A percentile compares a stretch with the other conserved stretches of the same genome.
Evolutionary conservation across 148 eudicot genomes (phyloP).

Genomic region (Cornus kousa): DNA sequence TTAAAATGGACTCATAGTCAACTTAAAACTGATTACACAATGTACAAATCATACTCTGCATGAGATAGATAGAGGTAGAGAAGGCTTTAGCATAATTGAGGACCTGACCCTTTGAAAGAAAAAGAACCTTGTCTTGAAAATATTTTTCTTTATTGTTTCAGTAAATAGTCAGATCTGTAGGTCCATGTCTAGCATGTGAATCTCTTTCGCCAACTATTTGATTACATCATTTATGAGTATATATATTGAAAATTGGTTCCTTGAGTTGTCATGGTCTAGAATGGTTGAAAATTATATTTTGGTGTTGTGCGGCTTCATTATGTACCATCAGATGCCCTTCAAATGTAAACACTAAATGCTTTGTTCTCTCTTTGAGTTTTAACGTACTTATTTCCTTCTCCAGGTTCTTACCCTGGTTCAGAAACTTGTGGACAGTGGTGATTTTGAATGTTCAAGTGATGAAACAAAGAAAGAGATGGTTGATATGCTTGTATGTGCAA

Average conservation of each 20-base stretch:
- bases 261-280: neutral
- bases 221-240: neutral
- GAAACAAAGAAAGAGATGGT: slow-evolving; percentile 40
- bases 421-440: slow-evolving; percentile 22
- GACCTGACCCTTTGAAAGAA: neutral
- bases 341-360: neutral
- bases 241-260: neutral
- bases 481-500: slow-evolving; percentile 23
- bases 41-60: no score
- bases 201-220: neutral
- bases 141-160: neutral
- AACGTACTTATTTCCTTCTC: slow-evolving; percentile 8
- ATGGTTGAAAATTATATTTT: neutral
- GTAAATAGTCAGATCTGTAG: neutral
- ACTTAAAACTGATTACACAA: no score
- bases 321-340: neutral
- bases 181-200: no score
- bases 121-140: no score
- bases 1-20: no score
- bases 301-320: neutral
- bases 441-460: slow-evolving; percentile 10
- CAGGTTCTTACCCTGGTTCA: slow-evolving; percentile 43
- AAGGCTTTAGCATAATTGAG: neutral
- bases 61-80: neutral
- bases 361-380: neutral